A percentile compares a stretch with the other conserved stretches of the same genome.
phyloP scores from a whole-genome alignment of 1,139 yeast species.

The Eremothecium sinecaudum region DNA sequence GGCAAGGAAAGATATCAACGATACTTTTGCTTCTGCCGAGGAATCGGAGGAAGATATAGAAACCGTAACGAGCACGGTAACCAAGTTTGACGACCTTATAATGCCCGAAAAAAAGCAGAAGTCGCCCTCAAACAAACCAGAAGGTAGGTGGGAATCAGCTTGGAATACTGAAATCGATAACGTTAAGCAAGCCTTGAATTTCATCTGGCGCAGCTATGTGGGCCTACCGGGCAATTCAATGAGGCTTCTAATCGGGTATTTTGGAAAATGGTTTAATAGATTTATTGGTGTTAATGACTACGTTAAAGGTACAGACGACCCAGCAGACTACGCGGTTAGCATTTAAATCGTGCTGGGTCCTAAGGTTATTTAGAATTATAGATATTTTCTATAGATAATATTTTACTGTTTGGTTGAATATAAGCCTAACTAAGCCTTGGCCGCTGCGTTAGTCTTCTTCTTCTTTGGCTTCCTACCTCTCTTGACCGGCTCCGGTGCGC shows the following conservation, averaged over 20 bases:
- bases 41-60: slow-evolving; percentile 8
- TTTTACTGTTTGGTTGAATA: no score
- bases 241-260: slow-evolving; percentile 40
- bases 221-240: slow-evolving; percentile 59
- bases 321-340: no score
- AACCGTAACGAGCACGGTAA: slow-evolving; percentile 14
- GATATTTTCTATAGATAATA: no score
- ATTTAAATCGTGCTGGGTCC: no score
- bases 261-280: slow-evolving; percentile 58
- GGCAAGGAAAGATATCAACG: slow-evolving; percentile 1
- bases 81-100: slow-evolving; percentile 21
- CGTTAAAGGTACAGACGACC: background rate
- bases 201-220: slow-evolving; percentile 57
- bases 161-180: slow-evolving; percentile 47
- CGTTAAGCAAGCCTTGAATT: slow-evolving; percentile 54
- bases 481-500: slow-evolving; percentile 2
- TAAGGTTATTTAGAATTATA: no score
- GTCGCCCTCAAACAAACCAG: slow-evolving; percentile 11
- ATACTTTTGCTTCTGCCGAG: slow-evolving; percentile 4
- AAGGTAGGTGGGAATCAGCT: slow-evolving; percentile 32
- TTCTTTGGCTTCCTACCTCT: slow-evolving; percentile 9
- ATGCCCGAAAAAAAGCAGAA: slow-evolving; percentile 18
- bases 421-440: no score
- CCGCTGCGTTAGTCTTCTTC: no score
- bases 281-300: slow-evolving; percentile 46